A percentile compares a stretch with the other conserved stretches of the same genome.
Conservation (phyloP, 2,329 filamentous ascomycete genomes). For the Alternaria hordeiaustralica region DNA sequence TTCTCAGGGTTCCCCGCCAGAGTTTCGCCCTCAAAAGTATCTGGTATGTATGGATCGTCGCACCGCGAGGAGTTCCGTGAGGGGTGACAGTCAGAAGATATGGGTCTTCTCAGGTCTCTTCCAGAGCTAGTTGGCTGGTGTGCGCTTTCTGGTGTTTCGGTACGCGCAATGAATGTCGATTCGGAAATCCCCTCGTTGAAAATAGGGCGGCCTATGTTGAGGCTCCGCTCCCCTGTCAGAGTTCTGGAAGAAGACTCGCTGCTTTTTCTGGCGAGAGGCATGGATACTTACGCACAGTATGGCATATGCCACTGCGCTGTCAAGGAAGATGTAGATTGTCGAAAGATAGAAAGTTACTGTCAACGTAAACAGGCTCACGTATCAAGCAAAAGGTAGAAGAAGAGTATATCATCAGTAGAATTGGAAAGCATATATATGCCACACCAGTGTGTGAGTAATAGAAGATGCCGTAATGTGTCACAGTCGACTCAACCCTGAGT, state of each 20-base stretch:
- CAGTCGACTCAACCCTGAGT: conserved; percentile 1
- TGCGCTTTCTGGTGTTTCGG: not conserved
- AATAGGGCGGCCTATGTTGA: not conserved
- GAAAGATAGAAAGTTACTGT: not conserved
- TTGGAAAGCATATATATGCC: not conserved
- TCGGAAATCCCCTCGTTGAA: too few relatives aligned
- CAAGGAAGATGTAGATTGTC: not conserved
- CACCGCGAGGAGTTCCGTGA: too few relatives aligned
- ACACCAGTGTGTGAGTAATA: not conserved
- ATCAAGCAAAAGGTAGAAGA: not conserved
- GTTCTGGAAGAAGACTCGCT: not conserved
- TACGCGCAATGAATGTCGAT: too few relatives aligned
- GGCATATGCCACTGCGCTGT: not conserved
- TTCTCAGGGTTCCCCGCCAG: too few relatives aligned
- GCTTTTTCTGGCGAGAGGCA: not conserved
- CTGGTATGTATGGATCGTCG: too few relatives aligned
- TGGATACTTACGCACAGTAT: not conserved
- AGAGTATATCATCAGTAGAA: not conserved
- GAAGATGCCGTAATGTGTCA: not conserved
- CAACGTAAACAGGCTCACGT: not conserved
- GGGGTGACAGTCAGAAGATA: too few relatives aligned
- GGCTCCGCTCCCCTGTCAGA: not conserved
- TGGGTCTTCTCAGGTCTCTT: too few relatives aligned
- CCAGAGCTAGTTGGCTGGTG: too few relatives aligned
- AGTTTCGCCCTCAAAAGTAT: too few relatives aligned